Evolutionary conservation across 2,329 filamentous ascomycete species (phyloP).

Genomic region (Aspergillus awamori): DNA sequence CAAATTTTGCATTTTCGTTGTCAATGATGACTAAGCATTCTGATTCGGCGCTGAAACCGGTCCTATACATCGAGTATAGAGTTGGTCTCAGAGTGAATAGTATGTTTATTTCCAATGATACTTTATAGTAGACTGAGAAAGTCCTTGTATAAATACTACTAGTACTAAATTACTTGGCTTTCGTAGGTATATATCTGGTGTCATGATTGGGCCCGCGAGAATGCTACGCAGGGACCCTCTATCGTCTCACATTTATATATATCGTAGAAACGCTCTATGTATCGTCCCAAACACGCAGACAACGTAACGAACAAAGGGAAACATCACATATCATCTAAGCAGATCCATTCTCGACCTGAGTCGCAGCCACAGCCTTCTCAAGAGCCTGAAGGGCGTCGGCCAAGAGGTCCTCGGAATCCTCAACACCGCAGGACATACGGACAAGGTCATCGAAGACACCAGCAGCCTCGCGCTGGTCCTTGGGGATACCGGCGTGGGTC

Average conservation of each 20-base stretch:
- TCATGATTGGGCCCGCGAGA: neutral
- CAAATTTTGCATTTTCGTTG: conserved; percentile 14
- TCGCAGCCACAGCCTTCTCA: conserved; percentile 67
- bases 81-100: neutral
- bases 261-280: neutral
- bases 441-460: conserved; percentile 96
- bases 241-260: conserved; percentile 2
- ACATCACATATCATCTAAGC: conserved; percentile 13
- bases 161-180: neutral
- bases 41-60: neutral
- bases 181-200: neutral
- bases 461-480: conserved; percentile 84
- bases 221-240: neutral
- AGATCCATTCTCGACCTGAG: conserved; percentile 48
- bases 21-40: conserved; percentile 22
- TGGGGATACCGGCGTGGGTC: conserved; percentile 95
- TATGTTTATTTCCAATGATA: neutral
- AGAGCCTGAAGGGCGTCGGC: conserved; percentile 81
- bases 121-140: no score
- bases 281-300: neutral
- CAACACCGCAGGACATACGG: conserved; percentile 88
- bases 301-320: neutral
- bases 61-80: neutral
- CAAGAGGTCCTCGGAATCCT: conserved; percentile 83
- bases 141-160: no score